These are phyloP conservation scores for Wickerhamiella shivajii DNA, from an alignment of 805 yeast genomes.

Conservation along the genomic window DNA sequence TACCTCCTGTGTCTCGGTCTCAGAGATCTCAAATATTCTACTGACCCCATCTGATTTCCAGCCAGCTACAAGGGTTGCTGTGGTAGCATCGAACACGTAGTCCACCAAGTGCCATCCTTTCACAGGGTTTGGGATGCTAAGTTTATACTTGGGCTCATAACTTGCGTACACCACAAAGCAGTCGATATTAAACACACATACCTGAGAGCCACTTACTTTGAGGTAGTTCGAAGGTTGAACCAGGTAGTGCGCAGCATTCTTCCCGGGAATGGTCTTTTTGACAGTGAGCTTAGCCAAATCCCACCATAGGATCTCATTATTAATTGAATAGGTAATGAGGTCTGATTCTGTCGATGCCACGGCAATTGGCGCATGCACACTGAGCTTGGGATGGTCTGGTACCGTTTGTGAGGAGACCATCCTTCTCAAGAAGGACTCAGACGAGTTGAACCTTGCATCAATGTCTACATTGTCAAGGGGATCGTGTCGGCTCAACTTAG, in stretches of 20 bases:
- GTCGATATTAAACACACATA: conserved; percentile 9
- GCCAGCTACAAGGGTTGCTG: conserved; percentile 10
- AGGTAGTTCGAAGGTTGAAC: conserved; percentile 13
- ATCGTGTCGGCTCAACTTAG: no score
- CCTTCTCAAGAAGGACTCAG: no score
- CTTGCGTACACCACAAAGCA: conserved; percentile 7
- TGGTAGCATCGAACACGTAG: not conserved
- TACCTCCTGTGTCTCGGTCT: not conserved
- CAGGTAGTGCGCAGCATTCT: conserved; percentile 4
- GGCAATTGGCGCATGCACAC: no score
- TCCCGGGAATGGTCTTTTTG: not conserved
- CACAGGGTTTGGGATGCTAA: not conserved
- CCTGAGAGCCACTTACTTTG: not conserved
- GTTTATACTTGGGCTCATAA: not conserved
- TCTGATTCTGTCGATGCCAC: no score
- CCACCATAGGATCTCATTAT: no score
- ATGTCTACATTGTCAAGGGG: no score
- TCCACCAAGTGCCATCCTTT: conserved; percentile 4
- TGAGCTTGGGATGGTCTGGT: no score
- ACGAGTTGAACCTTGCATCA: no score
- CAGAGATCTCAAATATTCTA: conserved; percentile 6
- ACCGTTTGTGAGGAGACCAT: no score
- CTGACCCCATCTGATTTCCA: conserved; percentile 13
- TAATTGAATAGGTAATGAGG: no score
- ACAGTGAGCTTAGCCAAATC: no score